Percentiles rank a stretch among this genome's conserved stretches.
These are phyloP conservation scores for Geum urbanum DNA, from an alignment of 306 rosid genomes.

Conservation along the genomic window DNA sequence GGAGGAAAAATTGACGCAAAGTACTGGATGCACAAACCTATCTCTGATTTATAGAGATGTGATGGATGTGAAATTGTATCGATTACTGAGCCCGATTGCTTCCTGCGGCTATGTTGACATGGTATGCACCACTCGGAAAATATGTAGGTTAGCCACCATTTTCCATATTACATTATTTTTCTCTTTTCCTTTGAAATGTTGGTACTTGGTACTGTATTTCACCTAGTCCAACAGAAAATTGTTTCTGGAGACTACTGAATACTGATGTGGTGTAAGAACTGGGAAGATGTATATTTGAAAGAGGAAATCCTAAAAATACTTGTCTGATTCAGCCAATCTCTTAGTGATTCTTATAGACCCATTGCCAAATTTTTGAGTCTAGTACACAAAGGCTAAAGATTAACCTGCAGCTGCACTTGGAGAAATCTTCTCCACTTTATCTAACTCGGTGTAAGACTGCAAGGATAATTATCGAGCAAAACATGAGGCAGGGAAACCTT, in stretches of 20 bases:
- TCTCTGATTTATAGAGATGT: conserved; percentile 24
- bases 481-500: no score
- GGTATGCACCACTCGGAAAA: conserved; percentile 36
- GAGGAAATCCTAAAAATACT: conserved; percentile 15
- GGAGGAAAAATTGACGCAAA: conserved; percentile 37
- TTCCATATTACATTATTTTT: conserved; percentile 3
- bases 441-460: no score
- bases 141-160: conserved; percentile 29
- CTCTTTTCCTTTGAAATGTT: neutral
- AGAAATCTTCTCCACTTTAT: no score
- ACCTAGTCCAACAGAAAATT: conserved; percentile 18
- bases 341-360: neutral
- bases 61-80: conserved; percentile 32
- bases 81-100: conserved; percentile 24
- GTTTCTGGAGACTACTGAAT: conserved; percentile 18
- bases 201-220: conserved; percentile 18
- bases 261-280: conserved; percentile 15
- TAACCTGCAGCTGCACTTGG: neutral
- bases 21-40: conserved; percentile 18
- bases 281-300: conserved; percentile 17
- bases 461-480: no score
- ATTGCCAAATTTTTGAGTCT: neutral
- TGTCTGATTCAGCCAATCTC: conserved; percentile 4
- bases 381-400: neutral
- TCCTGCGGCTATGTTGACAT: conserved; percentile 28